A percentile compares a stretch with the other conserved stretches of the same genome.
phyloP scores from a whole-genome alignment of 2,329 filamentous ascomycete genomes.

The Clonostachys rosea region DNA sequence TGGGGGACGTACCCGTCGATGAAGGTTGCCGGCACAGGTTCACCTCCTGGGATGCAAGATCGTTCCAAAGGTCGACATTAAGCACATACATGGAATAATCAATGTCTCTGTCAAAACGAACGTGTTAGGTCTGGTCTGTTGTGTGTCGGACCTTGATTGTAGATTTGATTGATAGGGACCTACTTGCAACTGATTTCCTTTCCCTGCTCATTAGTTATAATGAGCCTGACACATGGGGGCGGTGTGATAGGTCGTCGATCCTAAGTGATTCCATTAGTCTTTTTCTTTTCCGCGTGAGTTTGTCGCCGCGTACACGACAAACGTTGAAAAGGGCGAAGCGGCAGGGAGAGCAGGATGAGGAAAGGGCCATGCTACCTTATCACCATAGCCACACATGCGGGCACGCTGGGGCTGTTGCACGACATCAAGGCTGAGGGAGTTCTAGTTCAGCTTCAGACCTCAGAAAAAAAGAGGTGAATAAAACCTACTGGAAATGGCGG shows the following conservation, averaged over 20 bases:
- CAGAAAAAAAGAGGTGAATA: background rate
- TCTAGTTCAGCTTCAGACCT: too few species aligned
- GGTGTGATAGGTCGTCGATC: constrained; percentile 95
- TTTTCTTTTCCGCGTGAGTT: too few species aligned
- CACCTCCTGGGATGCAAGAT: constrained; percentile 59
- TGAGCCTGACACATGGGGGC: constrained; percentile 82
- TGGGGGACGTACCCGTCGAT: constrained; percentile 66
- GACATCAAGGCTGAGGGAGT: constrained; percentile 58
- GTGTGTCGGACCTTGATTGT: background rate
- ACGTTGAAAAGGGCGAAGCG: too few species aligned
- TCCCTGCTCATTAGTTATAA: constrained; percentile 72
- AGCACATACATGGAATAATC: constrained; percentile 44
- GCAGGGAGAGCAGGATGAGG: too few species aligned
- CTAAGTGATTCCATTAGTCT: constrained; percentile 32
- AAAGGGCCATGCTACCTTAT: constrained; percentile 63
- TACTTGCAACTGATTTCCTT: constrained; percentile 83
- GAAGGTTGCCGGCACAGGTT: constrained; percentile 61
- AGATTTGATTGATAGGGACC: constrained; percentile 19
- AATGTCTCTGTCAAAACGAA: constrained; percentile 1
- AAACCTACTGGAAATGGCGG: background rate
- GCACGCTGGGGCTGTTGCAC: constrained; percentile 89
- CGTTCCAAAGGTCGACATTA: constrained; percentile 65
- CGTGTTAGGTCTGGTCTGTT: too few species aligned
- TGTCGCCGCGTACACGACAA: too few species aligned
- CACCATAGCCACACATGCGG: constrained; percentile 97